These are phyloP conservation scores for Vigna hirtella DNA, from an alignment of 306 rosid genomes.

Conservation along the genomic window DNA sequence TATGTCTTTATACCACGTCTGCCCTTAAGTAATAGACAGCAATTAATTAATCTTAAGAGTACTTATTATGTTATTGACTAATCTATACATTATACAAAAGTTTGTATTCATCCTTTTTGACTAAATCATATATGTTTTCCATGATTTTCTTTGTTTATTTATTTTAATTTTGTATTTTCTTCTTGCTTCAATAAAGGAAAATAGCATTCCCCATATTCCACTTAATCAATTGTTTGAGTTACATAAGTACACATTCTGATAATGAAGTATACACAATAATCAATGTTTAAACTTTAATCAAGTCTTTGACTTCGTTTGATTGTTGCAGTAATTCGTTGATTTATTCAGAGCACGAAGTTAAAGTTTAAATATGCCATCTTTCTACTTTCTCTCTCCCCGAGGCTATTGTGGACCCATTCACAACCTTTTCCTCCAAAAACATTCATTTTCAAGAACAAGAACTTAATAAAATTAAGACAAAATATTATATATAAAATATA, in stretches of 20 bases:
- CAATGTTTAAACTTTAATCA: constrained; percentile 8
- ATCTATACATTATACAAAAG: constrained; percentile 21
- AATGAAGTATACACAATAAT: neutral
- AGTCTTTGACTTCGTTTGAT: neutral
- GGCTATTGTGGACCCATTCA: constrained; percentile 16
- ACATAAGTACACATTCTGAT: neutral
- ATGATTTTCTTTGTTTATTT: neutral
- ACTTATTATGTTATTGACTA: constrained; percentile 46
- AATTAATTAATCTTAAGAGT: constrained; percentile 31
- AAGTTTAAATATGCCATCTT: constrained; percentile 5
- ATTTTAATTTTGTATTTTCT: neutral
- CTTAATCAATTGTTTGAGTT: constrained; percentile 10
- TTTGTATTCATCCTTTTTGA: constrained; percentile 37
- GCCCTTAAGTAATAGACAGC: constrained; percentile 3
- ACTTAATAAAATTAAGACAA: neutral
- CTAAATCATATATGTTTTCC: constrained; percentile 26
- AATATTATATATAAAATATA: too few species aligned
- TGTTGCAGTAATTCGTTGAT: neutral
- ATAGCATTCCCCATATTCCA: neutral
- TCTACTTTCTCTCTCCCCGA: constrained; percentile 6
- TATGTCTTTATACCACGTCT: constrained; percentile 32
- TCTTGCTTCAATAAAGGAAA: neutral
- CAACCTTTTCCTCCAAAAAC: neutral
- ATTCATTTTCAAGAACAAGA: neutral
- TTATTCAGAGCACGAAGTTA: neutral